Base-by-base conservation (phyloP, 345 rosid species). In the Firmiana major region DNA sequence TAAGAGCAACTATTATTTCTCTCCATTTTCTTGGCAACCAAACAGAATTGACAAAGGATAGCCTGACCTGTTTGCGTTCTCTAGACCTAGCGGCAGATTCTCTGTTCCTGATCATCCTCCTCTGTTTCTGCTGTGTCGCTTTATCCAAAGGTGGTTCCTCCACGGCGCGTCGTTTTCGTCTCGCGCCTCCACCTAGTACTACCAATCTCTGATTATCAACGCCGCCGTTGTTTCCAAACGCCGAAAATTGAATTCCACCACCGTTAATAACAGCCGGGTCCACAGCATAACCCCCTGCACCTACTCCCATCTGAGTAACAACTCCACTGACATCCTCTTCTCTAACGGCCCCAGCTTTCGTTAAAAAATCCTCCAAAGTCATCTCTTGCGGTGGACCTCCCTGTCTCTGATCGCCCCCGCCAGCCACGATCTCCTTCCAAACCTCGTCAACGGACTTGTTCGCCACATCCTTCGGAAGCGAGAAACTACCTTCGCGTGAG, bases 51-150 rank as follows among this genome's bases (percentile, higher is more conserved):
- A 38, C 5, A 38, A 38, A 38, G 40, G 40, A 36, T 1, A 34
- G 12, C 31, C 10, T 8, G 9, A 85, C 93, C 90, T 89, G 89
- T 76, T 89, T 87, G 77, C 89, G 89, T 48, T 89, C 91, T 40
- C 93, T 83, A 53, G 93, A 89, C 78, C 93, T 77, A 9, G 88
- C 89, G 40, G 93, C 93, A 19, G 93, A 89, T 72, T 89, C 93
- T 48, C 93, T 84, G 59, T 89, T 89, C 82, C 86, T 89, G 67
- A 89, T 87, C 93, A 87, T 87, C 74, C 93, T 74, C 76, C 86
- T 81, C 80, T 89, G 89, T 83, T 85, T 87, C 83, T 87, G 91
- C 81, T 83, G 89, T 3, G 88, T 86, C 22, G 93, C 93, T 80
- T 87, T 89, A 80, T 89, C 93, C 51, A 86, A 69, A 19, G 88